Conservation (phyloP, 116 monocot species). For the Dioscorea cayenensis region DNA sequence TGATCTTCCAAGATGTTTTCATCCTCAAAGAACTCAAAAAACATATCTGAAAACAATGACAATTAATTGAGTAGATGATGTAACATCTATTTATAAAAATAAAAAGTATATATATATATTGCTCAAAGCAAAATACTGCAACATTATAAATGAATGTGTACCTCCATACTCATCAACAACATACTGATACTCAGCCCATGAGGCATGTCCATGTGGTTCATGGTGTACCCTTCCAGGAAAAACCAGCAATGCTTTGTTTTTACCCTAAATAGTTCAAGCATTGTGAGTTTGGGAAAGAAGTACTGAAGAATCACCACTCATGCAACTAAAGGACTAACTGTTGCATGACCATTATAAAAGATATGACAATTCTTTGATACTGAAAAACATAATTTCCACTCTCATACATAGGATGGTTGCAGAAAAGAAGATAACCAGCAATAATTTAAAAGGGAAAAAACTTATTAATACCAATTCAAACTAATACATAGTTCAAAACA, state of each 20-base stretch:
- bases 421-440: too few relatives aligned
- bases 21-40: conserved; percentile 68
- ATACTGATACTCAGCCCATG: conserved; percentile 74
- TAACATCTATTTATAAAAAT: neutral
- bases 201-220: conserved; percentile 62
- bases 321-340: too few relatives aligned
- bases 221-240: conserved; percentile 67
- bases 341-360: too few relatives aligned
- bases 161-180: conserved; percentile 87
- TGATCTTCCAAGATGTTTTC: conserved; percentile 63
- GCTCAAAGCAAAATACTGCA: neutral
- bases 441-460: too few relatives aligned
- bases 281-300: neutral
- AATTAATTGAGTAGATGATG: neutral
- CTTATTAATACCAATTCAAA: too few relatives aligned
- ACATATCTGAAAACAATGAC: conserved; percentile 46
- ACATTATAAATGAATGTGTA: conserved; percentile 12
- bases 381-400: too few relatives aligned
- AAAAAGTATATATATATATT: neutral
- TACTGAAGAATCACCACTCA: neutral
- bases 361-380: too few relatives aligned
- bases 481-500: too few relatives aligned
- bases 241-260: conserved; percentile 61
- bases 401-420: too few relatives aligned
- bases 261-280: conserved; percentile 32